Evolutionary conservation across 257 asterid genomes (phyloP), one percentile per base, ranked within the genome.

Genomic region (Solanum megistacrolobum): DNA sequence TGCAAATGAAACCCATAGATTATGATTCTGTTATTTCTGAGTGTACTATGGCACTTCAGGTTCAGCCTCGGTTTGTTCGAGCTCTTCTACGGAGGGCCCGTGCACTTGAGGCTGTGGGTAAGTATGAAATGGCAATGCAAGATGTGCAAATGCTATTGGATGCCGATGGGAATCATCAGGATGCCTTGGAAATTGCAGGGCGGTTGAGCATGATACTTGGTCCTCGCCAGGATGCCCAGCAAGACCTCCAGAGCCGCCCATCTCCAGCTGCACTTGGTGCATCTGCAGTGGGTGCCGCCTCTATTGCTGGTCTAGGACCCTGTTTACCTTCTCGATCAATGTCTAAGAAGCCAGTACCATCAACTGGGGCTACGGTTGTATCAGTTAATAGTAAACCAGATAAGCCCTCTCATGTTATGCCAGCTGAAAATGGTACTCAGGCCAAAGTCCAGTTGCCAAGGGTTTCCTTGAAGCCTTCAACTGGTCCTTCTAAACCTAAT

Each of bases 241-340:
- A 94, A 93, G 99, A 97, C 83, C 98, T 96, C 83, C 98, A 93
- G 90, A 97, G 99, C 91, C 96, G 96, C 35, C 99, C 99, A 10
- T 97, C 99, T 2, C 99, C 99, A 21, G 99, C 99, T 12, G 99
- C 99, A 12, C 96, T 96, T 66, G 99, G 99, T 34, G 99, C 99
- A 39, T 97, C 99, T 86, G 99, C 99, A 0, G 95, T 96, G 36
- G 97, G 98, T 43, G 98, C 98, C 76, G 96, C 98, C n/a, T 97
- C 99, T 11, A 90, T 95, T 89, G 96, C 92, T 5, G 99, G 99
- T 35, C 96, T 95, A 41, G 98, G 98, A 3, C 98, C 99, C 8
- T 94, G 99, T 88, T 90, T 97, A 92, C 98, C 99, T 3, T 96
- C 98, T 65, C 89, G 98, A 66, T 93, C 98, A 10, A 93, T 84